Conservation (phyloP, 2,329 filamentous ascomycete species). For the Aspergillus novoparasiticus region DNA sequence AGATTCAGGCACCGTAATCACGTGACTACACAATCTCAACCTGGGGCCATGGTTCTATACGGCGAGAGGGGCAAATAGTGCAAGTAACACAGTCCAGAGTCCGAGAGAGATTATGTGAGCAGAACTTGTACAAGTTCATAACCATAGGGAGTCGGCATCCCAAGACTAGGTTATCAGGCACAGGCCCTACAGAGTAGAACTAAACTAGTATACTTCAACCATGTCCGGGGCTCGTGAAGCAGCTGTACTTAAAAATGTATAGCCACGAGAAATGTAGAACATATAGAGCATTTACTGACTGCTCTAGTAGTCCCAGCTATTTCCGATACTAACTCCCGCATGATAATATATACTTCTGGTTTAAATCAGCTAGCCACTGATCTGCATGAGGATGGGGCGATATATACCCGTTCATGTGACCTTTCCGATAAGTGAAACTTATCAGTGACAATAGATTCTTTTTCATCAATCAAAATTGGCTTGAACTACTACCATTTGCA, state of each 20-base stretch:
- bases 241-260: background rate
- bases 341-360: background rate
- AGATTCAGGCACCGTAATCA: background rate
- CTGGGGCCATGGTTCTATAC: background rate
- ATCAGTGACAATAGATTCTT: conserved; percentile 7
- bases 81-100: background rate
- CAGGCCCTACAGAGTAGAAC: too few relatives aligned
- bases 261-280: background rate
- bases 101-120: background rate
- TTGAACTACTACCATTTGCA: background rate
- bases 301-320: background rate
- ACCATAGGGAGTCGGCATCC: background rate
- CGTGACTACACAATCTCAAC: background rate
- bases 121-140: background rate
- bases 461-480: background rate
- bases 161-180: background rate
- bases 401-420: conserved; percentile 22
- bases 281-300: background rate
- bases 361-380: background rate
- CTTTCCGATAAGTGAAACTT: conserved; percentile 5
- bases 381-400: conserved; percentile 4
- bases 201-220: too few relatives aligned
- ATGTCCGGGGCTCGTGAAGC: too few relatives aligned
- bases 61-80: too few relatives aligned
- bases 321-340: background rate